phyloP scores from a whole-genome alignment of 1,284 basidiomycete genomes.

The Schizophyllum amplum region DNA sequence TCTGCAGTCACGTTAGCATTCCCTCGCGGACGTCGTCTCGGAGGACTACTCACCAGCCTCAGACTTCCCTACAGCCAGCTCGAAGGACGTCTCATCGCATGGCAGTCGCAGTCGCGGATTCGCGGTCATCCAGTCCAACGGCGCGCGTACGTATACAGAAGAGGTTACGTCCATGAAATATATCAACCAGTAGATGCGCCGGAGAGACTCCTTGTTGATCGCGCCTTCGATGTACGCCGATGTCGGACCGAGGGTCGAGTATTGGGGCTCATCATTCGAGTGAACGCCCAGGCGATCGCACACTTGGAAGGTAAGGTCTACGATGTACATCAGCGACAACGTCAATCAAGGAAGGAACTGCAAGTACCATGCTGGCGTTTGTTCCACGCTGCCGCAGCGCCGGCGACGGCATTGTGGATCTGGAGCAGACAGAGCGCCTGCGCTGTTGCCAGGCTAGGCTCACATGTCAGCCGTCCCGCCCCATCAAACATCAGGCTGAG shows the following conservation, averaged over 20 bases:
- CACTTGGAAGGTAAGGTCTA: conserved; percentile 60
- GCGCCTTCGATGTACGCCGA: conserved; percentile 47
- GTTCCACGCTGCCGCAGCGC: conserved; percentile 26
- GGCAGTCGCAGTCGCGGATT: conserved; percentile 62
- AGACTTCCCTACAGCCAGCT: conserved; percentile 53
- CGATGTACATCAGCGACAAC: conserved; percentile 11
- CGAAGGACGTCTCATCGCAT: conserved; percentile 70
- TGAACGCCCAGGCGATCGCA: conserved; percentile 57
- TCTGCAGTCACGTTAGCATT: conserved; percentile 31
- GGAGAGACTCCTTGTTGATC: conserved; percentile 62
- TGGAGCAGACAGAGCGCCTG: conserved; percentile 68
- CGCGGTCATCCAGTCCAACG: conserved; percentile 37
- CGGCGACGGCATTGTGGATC: conserved; percentile 54
- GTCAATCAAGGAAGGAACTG: not conserved
- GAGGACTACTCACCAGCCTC: conserved; percentile 42
- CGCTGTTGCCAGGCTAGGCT: conserved; percentile 49
- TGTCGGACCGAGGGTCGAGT: conserved; percentile 40
- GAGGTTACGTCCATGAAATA: conserved; percentile 46
- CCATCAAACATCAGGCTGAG: conserved; percentile 62
- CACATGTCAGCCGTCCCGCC: conserved; percentile 48
- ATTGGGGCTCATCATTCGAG: conserved; percentile 44
- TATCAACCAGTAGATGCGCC: conserved; percentile 73
- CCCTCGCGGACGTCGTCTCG: not conserved
- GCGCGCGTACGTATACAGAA: conserved; percentile 42
- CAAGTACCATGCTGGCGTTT: conserved; percentile 20